Percentiles rank a stretch among this genome's conserved stretches.
These are phyloP conservation scores for Exophiala dermatitidis DNA, from an alignment of 2,329 filamentous ascomycete genomes.

Conservation along the genomic window DNA sequence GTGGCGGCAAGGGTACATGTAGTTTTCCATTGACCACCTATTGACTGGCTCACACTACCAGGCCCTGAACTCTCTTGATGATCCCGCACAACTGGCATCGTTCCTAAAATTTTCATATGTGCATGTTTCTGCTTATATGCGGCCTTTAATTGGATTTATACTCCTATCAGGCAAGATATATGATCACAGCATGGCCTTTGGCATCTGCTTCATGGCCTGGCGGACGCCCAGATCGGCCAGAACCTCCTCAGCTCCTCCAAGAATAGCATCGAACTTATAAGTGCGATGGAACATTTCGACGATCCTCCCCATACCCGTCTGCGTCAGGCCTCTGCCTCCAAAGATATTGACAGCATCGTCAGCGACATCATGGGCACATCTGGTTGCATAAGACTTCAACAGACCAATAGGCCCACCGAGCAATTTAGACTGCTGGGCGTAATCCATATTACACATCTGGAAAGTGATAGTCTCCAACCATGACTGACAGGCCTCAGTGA, in stretches of 20 bases:
- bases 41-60: too few species aligned
- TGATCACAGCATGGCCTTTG: slow-evolving; percentile 62
- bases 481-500: slow-evolving; percentile 62
- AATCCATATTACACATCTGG: slow-evolving; percentile 50
- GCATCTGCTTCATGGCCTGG: slow-evolving; percentile 75
- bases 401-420: slow-evolving; percentile 66
- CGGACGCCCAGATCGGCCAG: slow-evolving; percentile 62
- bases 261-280: slow-evolving; percentile 54
- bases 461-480: slow-evolving; percentile 47
- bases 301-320: slow-evolving; percentile 62
- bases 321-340: slow-evolving; percentile 66
- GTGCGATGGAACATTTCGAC: slow-evolving; percentile 60
- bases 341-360: slow-evolving; percentile 63
- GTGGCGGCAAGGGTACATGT: too few species aligned
- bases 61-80: too few species aligned
- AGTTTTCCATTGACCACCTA: too few species aligned
- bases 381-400: slow-evolving; percentile 64
- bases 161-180: neutral
- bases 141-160: neutral
- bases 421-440: slow-evolving; percentile 40
- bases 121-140: too few species aligned
- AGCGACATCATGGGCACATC: slow-evolving; percentile 65
- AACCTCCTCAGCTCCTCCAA: slow-evolving; percentile 66
- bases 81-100: too few species aligned
- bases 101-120: too few species aligned